These are phyloP conservation scores for Helicocarpus griseus DNA, from an alignment of 2,329 filamentous ascomycete species.

Conservation along the genomic window DNA sequence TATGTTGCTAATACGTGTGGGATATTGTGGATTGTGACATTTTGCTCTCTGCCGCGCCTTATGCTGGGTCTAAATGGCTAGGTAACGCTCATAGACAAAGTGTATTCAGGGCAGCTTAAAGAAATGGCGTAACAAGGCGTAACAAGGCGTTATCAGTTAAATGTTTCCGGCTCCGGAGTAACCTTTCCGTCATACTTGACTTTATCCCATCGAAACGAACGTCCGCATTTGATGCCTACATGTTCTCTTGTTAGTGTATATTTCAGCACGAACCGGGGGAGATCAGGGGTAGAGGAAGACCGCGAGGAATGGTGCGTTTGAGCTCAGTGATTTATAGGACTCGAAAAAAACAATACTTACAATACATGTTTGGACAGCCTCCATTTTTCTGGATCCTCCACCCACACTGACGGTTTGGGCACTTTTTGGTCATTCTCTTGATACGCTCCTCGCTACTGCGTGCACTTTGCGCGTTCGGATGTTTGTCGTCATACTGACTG, in stretches of 20 bases:
- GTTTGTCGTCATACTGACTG: constrained; percentile 9
- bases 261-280: background rate
- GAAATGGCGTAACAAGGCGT: too few species aligned
- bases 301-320: too few species aligned
- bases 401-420: constrained; percentile 9
- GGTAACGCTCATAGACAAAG: too few species aligned
- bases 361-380: constrained; percentile 12
- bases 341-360: constrained; percentile 5
- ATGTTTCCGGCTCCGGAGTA: constrained; percentile 1
- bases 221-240: constrained; percentile 1
- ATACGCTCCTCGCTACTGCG: constrained; percentile 9
- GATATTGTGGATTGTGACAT: too few species aligned
- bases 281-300: too few species aligned
- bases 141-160: too few species aligned
- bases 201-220: background rate
- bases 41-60: too few species aligned
- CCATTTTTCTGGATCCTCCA: constrained; percentile 12
- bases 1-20: too few species aligned
- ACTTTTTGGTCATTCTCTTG: constrained; percentile 11
- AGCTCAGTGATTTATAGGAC: too few species aligned
- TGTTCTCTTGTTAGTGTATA: background rate
- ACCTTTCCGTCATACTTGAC: constrained; percentile 1
- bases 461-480: background rate
- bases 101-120: too few species aligned
- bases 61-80: too few species aligned